Conservation (phyloP, 768 basidiomycete species). For the Mycena polygramma region DNA sequence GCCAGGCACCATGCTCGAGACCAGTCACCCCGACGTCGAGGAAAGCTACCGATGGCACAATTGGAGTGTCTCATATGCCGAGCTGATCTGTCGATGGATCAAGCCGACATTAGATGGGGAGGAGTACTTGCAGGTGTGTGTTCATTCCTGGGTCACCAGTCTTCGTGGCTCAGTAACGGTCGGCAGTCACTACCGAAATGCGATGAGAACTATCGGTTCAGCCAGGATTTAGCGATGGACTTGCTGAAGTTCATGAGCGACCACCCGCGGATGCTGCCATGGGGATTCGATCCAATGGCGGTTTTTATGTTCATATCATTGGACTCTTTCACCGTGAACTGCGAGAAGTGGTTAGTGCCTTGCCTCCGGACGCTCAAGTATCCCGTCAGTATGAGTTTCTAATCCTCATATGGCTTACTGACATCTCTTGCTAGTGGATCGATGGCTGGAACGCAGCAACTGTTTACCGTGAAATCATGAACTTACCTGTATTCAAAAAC, state of each 20-base stretch:
- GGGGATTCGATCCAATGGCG: constrained; percentile 11
- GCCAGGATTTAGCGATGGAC: background rate
- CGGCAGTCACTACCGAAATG: no score
- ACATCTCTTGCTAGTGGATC: background rate
- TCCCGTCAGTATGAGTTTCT: background rate
- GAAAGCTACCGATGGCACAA: constrained; percentile 1
- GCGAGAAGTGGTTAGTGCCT: constrained; percentile 1
- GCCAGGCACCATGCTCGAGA: constrained; percentile 7
- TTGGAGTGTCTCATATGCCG: constrained; percentile 1
- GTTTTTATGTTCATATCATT: background rate
- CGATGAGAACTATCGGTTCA: background rate
- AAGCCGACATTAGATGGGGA: background rate
- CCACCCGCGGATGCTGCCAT: constrained; percentile 7
- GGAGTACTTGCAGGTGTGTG: background rate
- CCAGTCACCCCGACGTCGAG: background rate
- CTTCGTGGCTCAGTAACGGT: no score
- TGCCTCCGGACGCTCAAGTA: background rate
- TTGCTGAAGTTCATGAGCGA: constrained; percentile 4
- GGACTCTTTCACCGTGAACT: background rate
- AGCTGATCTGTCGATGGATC: background rate
- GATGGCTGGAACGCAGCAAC: background rate
- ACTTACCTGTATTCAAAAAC: background rate
- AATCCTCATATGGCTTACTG: background rate
- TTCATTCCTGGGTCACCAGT: no score
- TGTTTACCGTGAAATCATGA: background rate